A percentile compares a stretch with the other conserved stretches of the same genome.
Conservation (phyloP, 805 yeast species). For the Candida nonsorbophila region DNA sequence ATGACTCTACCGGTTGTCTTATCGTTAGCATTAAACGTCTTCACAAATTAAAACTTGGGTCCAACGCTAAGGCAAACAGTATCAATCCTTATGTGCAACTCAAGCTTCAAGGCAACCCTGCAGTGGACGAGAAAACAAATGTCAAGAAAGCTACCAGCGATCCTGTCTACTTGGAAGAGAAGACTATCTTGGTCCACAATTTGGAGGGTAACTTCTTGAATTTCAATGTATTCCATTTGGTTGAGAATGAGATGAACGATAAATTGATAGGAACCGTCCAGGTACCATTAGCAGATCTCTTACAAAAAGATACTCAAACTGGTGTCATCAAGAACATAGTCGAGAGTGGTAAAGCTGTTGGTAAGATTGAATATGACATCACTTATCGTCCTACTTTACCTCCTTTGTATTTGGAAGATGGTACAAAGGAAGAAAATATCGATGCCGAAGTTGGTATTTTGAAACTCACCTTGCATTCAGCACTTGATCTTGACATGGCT, state of each 20-base stretch:
- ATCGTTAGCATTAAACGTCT: conserved; percentile 59
- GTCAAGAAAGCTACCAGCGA: conserved; percentile 50
- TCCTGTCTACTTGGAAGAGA: conserved; percentile 66
- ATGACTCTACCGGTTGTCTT: conserved; percentile 66
- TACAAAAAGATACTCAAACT: conserved; percentile 48
- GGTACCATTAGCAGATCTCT: conserved; percentile 53
- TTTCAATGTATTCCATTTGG: conserved; percentile 50
- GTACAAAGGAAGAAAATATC: conserved; percentile 43
- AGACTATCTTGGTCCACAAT: conserved; percentile 50
- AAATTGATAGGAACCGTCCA: conserved; percentile 41
- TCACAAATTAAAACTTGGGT: conserved; percentile 38
- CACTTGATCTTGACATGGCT: conserved; percentile 50
- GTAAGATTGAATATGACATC: conserved; percentile 53
- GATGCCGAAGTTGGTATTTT: conserved; percentile 72
- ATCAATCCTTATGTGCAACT: conserved; percentile 54
- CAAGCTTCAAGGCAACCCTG: conserved; percentile 31
- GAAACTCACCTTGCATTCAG: conserved; percentile 57
- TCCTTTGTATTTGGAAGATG: conserved; percentile 43
- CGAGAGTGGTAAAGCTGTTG: conserved; percentile 52
- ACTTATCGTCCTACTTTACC: conserved; percentile 45
- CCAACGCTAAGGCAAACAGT: conserved; percentile 31
- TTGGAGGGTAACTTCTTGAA: conserved; percentile 51
- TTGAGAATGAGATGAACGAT: conserved; percentile 51
- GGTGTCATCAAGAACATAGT: conserved; percentile 39
- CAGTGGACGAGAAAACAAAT: conserved; percentile 48